Evolutionary conservation across 345 rosid species (phyloP).

Genomic region (Acer yangbiense): DNA sequence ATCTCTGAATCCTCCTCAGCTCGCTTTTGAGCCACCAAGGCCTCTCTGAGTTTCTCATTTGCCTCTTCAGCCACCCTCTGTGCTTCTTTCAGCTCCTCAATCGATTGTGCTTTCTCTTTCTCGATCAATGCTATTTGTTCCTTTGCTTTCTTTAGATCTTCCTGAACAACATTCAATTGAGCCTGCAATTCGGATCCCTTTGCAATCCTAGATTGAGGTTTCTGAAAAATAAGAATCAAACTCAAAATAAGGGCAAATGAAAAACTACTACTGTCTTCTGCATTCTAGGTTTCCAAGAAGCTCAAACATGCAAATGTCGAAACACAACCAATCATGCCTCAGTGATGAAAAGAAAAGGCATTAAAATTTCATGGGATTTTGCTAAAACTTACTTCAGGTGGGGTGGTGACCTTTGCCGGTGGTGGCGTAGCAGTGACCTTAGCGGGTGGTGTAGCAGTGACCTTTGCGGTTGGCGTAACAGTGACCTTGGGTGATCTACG

Average conservation of each 20-base stretch:
- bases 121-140: slow-evolving; percentile 63
- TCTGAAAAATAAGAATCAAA: slow-evolving; percentile 52
- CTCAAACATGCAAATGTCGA: not conserved
- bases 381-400: slow-evolving; percentile 64
- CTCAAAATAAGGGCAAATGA: not conserved
- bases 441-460: not conserved
- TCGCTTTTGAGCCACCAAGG: slow-evolving; percentile 84
- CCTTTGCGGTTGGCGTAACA: slow-evolving; percentile 12
- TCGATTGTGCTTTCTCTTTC: slow-evolving; percentile 74
- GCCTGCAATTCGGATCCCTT: slow-evolving; percentile 69
- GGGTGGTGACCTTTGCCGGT: slow-evolving; percentile 18
- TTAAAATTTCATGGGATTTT: not conserved
- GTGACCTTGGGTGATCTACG: slow-evolving; percentile 68
- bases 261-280: not conserved
- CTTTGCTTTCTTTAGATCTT: slow-evolving; percentile 88
- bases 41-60: slow-evolving; percentile 71
- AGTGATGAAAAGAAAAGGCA: slow-evolving; percentile 5
- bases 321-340: not conserved
- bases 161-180: slow-evolving; percentile 69
- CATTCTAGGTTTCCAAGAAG: not conserved
- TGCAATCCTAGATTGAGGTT: slow-evolving; percentile 45
- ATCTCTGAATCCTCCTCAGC: slow-evolving; percentile 83
- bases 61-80: slow-evolving; percentile 68
- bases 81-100: slow-evolving; percentile 74
- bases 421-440: slow-evolving; percentile 4